phyloP scores from a whole-genome alignment of 805 yeast genomes.

The Schwanniomyces pseudopolymorphus region DNA sequence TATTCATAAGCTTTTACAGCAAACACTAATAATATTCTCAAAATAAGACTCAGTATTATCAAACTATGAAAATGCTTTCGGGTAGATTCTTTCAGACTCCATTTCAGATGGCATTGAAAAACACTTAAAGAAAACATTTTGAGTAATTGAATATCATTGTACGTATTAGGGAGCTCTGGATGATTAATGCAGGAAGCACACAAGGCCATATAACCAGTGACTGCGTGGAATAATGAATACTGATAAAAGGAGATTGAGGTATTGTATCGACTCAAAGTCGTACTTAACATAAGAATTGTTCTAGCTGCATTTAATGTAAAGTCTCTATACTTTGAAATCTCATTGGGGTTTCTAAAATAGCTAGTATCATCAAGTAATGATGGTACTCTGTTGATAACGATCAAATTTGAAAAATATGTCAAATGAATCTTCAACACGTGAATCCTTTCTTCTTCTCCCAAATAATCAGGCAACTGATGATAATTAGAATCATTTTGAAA shows the following conservation, averaged over 20 bases:
- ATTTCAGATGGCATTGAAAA: neutral
- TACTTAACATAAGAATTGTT: conserved; percentile 29
- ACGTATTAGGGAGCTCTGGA: conserved; percentile 25
- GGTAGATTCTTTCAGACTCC: neutral
- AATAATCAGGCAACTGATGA: neutral
- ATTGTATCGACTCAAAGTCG: conserved; percentile 15
- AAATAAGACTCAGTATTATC: conserved; percentile 1
- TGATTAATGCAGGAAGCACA: conserved; percentile 30
- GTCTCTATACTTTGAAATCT: conserved; percentile 22
- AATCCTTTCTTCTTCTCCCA: neutral
- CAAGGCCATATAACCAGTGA: conserved; percentile 28
- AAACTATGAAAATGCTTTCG: neutral
- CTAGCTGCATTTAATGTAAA: conserved; percentile 36
- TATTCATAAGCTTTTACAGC: conserved; percentile 19
- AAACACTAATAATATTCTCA: conserved; percentile 19
- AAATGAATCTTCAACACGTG: conserved; percentile 17
- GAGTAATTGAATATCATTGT: conserved; percentile 29
- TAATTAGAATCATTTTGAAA: conserved; percentile 10
- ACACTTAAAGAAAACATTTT: conserved; percentile 14
- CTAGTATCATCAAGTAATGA: conserved; percentile 10
- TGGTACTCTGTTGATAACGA: conserved; percentile 28
- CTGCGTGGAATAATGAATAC: conserved; percentile 33
- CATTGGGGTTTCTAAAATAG: neutral
- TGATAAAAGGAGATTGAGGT: conserved; percentile 23
- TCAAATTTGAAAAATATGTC: conserved; percentile 23